These are phyloP conservation scores for Phaeosphaeria sp. DNA, from an alignment of 2,329 filamentous ascomycete genomes.

Conservation along the genomic window DNA sequence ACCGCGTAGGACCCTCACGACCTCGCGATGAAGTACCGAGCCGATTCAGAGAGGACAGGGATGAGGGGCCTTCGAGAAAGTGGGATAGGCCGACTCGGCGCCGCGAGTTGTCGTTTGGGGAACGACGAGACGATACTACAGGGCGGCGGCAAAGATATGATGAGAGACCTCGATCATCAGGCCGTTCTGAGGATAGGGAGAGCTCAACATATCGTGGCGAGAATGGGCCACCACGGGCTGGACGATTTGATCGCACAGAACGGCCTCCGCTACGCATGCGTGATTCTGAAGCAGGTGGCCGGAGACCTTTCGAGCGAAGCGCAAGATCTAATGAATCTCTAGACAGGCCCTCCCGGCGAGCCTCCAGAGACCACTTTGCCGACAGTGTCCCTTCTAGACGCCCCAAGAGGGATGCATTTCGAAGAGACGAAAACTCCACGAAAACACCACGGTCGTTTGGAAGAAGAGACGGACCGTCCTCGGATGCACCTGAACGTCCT, in stretches of 20 bases:
- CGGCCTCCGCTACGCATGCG: neutral
- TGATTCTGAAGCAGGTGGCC: neutral
- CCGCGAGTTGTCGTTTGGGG: neutral
- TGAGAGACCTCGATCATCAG: neutral
- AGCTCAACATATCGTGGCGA: neutral
- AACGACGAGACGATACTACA: neutral
- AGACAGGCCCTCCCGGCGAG: too few species aligned
- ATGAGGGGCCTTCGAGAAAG: neutral
- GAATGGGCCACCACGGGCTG: neutral
- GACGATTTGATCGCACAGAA: neutral
- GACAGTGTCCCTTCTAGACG: neutral
- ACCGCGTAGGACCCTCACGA: constrained; percentile 8
- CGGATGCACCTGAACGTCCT: neutral
- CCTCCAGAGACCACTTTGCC: too few species aligned
- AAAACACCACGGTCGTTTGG: neutral
- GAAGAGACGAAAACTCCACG: neutral
- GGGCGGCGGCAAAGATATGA: neutral
- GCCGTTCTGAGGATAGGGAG: neutral
- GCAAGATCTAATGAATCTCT: neutral
- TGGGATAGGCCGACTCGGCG: neutral
- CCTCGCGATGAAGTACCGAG: constrained; percentile 6
- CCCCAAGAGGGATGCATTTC: neutral
- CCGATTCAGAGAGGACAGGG: neutral
- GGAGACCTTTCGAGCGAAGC: neutral
- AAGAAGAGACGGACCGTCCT: neutral